phyloP scores from a whole-genome alignment of 208 protist species.

The Acanthamoeba sp. region DNA sequence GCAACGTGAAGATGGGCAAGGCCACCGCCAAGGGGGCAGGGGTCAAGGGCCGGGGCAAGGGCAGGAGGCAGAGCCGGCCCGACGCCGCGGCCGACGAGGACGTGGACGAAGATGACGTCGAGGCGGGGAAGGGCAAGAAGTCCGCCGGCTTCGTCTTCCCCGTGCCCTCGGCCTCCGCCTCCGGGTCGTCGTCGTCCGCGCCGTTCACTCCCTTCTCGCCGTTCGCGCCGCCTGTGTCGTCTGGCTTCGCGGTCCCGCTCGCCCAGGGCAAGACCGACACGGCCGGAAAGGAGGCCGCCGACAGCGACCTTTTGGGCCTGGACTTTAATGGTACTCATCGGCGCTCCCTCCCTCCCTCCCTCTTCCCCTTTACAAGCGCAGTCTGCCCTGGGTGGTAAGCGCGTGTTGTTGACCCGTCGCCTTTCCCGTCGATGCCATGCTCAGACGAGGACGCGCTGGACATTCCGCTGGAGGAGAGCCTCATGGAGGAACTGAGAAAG shows the following conservation, averaged over 20 bases:
- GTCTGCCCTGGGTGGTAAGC: no score
- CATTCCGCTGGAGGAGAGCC: slow-evolving; percentile 52
- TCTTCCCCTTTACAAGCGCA: background rate
- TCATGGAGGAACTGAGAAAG: slow-evolving; percentile 58
- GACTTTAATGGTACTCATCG: background rate
- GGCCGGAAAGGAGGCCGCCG: background rate
- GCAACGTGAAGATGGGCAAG: background rate
- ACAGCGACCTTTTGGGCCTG: background rate
- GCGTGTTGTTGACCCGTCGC: no score
- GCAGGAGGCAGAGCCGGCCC: background rate
- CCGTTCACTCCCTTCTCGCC: slow-evolving; percentile 7
- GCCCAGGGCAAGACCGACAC: background rate
- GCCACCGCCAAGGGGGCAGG: background rate
- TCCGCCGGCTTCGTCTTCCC: background rate
- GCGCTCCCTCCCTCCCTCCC: background rate
- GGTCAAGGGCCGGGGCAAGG: background rate
- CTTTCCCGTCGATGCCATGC: no score
- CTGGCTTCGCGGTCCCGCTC: background rate
- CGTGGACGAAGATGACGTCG: background rate
- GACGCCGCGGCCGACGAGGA: background rate
- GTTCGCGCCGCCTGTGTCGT: background rate
- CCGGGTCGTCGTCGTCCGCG: background rate
- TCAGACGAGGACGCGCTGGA: slow-evolving; percentile 35
- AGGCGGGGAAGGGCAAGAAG: background rate
- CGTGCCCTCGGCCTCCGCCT: background rate